Base-by-base conservation (phyloP, 2,329 filamentous ascomycete species). In the Lecanicillium sp. region DNA sequence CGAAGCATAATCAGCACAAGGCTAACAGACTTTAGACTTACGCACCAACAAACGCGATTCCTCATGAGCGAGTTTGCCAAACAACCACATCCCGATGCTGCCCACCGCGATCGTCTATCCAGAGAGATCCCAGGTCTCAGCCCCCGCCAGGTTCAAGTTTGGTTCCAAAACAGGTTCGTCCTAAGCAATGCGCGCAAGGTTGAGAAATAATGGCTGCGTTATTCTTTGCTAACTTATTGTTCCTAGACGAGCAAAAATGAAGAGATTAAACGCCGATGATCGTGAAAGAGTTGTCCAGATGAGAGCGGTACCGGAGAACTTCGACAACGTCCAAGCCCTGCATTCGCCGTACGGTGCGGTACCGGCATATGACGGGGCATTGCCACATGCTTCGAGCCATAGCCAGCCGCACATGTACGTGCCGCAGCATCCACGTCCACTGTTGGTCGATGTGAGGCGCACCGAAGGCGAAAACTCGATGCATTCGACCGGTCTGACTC, bases 21-120 rank as follows among this genome's bases (percentile, higher is more conserved):
- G 55, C 70, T 75, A 56, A 75, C 58, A 26, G 17, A 41, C 41
- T 24, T 29, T 59, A 94, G 90, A 56, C 81, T 97, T 55, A 95
- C 90, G 1, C 90, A 96, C 66, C 91, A 93, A 59, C 91, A 97
- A 74, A 96, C 91, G n/a, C 84, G 91, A 12, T 97, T 95, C 60
- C 73, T 97, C 49, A 95, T 95, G 89, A 95, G 88, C 67, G 90
- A 97, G 64, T 97, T 96, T 61, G 87, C 90, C 49, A 90, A 93
- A 58, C 90, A 97, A 63, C 88, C 90, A 20, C 90, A 96, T 63
- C 90, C 90, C 7, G 90, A 97, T 68, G 90, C 90, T 33, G 87
- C 87, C 39, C 90, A 95, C 65, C 78, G 90, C 53, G 90, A 95
- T 63, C 78, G 89, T 39, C 73, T 97, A 30, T 91, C 90, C 4